These are phyloP conservation scores for Rhizopogon roseolus DNA, from an alignment of 768 basidiomycete genomes.

Conservation along the genomic window DNA sequence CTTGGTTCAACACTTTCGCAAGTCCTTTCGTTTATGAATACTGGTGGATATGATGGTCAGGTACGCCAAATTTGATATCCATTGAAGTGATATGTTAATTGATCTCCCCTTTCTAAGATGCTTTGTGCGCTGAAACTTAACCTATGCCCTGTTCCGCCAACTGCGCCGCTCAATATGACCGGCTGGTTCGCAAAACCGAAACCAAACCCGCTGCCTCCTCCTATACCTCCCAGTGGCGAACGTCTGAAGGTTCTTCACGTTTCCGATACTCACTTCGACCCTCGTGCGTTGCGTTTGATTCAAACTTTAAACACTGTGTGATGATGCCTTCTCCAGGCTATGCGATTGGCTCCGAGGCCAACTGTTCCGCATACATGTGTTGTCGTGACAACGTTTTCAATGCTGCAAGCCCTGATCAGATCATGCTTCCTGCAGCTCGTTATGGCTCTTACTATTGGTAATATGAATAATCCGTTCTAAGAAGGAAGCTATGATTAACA, in stretches of 20 bases:
- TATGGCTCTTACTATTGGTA: slow-evolving; percentile 58
- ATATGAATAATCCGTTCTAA: not conserved
- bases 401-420: slow-evolving; percentile 37
- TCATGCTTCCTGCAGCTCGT: slow-evolving; percentile 54
- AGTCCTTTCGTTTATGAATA: slow-evolving; percentile 41
- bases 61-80: slow-evolving; percentile 14
- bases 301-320: not conserved
- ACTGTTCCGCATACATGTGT: slow-evolving; percentile 60
- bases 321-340: slow-evolving; percentile 40
- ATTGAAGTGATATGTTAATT: not conserved
- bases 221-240: slow-evolving; percentile 37
- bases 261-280: slow-evolving; percentile 48
- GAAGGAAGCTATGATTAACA: not conserved
- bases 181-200: slow-evolving; percentile 50
- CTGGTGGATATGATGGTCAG: slow-evolving; percentile 47
- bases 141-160: slow-evolving; percentile 34
- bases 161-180: slow-evolving; percentile 38
- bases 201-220: slow-evolving; percentile 38
- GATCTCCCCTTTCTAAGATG: not conserved
- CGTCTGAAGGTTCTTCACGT: slow-evolving; percentile 45
- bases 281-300: slow-evolving; percentile 29
- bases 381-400: slow-evolving; percentile 54
- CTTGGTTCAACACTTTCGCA: slow-evolving; percentile 42
- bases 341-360: slow-evolving; percentile 63
- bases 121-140: slow-evolving; percentile 34